phyloP scores from a whole-genome alignment of 257 asterid genomes.

The Buddleja alternifolia region DNA sequence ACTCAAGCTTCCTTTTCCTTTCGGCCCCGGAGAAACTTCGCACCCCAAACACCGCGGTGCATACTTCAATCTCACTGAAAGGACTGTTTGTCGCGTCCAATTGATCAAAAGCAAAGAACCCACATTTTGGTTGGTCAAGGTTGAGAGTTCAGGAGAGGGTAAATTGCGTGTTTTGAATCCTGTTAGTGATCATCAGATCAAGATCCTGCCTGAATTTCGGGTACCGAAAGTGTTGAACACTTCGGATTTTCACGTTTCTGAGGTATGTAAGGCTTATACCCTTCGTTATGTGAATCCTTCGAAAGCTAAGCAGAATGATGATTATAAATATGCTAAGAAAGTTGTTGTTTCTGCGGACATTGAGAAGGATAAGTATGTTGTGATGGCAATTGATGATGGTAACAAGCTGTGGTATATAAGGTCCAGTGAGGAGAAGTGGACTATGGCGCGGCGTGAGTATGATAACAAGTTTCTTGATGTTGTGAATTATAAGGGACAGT shows the following conservation, averaged over 20 bases:
- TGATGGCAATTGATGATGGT: constrained; percentile 7
- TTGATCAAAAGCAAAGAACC: not conserved
- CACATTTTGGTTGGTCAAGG: constrained; percentile 21
- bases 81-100: constrained; percentile 30
- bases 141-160: not conserved
- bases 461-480: not conserved
- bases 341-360: not conserved
- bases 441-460: not conserved
- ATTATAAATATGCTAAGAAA: constrained; percentile 10
- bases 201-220: constrained; percentile 13
- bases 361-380: not conserved
- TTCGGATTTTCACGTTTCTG: constrained; percentile 17
- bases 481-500: not conserved
- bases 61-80: constrained; percentile 23
- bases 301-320: not conserved
- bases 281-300: constrained; percentile 18
- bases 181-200: not conserved
- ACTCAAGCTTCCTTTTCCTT: constrained; percentile 25
- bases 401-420: constrained; percentile 13
- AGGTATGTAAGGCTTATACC: constrained; percentile 22
- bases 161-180: constrained; percentile 24
- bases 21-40: not conserved
- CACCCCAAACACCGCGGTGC: not conserved
- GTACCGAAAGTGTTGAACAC: constrained; percentile 19
- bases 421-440: constrained; percentile 20